Evolutionary conservation across 495 filamentous ascomycete species (phyloP).

Genomic region (Melanomma pulvis-pyrius): DNA sequence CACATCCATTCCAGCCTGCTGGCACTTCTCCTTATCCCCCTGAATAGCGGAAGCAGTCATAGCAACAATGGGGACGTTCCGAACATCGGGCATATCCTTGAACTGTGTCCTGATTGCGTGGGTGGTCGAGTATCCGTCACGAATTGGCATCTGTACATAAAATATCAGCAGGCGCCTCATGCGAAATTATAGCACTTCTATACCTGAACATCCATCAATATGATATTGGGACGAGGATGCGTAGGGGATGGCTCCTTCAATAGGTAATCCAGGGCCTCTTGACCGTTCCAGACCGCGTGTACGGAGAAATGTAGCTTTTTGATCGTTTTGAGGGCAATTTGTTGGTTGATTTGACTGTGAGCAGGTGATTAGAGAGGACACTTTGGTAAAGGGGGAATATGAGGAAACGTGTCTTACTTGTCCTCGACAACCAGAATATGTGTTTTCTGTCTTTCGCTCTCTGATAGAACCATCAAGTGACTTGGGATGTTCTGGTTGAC

Average conservation of each 20-base stretch:
- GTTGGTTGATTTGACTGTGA: constrained; percentile 52
- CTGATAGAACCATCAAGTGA: constrained; percentile 39
- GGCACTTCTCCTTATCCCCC: constrained; percentile 78
- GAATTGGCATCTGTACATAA: constrained; percentile 30
- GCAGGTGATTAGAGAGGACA: constrained; percentile 5
- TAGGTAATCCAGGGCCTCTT: constrained; percentile 73
- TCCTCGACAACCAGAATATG: constrained; percentile 79
- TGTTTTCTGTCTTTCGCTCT: constrained; percentile 55
- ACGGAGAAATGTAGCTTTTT: constrained; percentile 74
- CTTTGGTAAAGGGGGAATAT: background rate
- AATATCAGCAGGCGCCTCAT: constrained; percentile 25
- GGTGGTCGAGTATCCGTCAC: constrained; percentile 72
- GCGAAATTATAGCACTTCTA: constrained; percentile 33
- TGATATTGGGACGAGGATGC: constrained; percentile 66
- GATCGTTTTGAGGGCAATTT: constrained; percentile 75
- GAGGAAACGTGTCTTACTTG: constrained; percentile 55
- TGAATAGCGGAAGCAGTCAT: constrained; percentile 83
- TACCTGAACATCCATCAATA: constrained; percentile 89
- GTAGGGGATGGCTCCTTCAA: constrained; percentile 41
- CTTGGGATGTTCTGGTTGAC: constrained; percentile 40
- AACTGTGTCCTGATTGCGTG: constrained; percentile 69
- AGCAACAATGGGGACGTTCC: constrained; percentile 71
- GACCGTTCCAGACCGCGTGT: constrained; percentile 71
- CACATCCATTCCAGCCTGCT: constrained; percentile 72
- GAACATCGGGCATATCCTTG: constrained; percentile 51